Conservation (phyloP, 371 early-diverging fungal species). For the Circinella umbellata region DNA sequence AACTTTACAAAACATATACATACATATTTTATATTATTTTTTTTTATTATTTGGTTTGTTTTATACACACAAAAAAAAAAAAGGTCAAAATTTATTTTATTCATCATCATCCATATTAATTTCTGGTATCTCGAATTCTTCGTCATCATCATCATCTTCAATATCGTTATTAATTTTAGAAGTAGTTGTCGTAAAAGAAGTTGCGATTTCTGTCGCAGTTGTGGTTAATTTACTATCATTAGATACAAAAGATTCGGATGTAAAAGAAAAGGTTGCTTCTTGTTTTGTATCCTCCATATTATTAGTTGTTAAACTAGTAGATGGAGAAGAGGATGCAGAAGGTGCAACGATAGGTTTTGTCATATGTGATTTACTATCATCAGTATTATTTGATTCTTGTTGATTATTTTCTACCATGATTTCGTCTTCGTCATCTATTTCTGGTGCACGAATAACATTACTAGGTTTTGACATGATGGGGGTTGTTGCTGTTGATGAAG, state of each 20-base stretch:
- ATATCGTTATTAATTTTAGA: too few relatives aligned
- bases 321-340: neutral
- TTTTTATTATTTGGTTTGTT: neutral
- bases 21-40: neutral
- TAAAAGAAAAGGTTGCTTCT: too few relatives aligned
- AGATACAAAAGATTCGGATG: too few relatives aligned
- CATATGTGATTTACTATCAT: too few relatives aligned
- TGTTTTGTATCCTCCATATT: too few relatives aligned
- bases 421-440: neutral
- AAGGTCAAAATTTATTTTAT: neutral
- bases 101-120: conserved; percentile 37
- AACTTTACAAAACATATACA: neutral
- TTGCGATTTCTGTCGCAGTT: too few relatives aligned
- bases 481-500: neutral
- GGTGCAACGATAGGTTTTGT: neutral
- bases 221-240: too few relatives aligned
- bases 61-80: too few relatives aligned
- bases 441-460: conserved; percentile 1
- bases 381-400: neutral
- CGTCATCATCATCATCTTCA: conserved; percentile 18
- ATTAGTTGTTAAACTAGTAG: neutral
- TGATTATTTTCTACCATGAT: neutral
- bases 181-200: too few relatives aligned
- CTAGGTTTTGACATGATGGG: neutral
- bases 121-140: conserved; percentile 43